These are phyloP conservation scores for Diaporthe sp. DNA, from an alignment of 2,329 filamentous ascomycete genomes.

Conservation along the genomic window DNA sequence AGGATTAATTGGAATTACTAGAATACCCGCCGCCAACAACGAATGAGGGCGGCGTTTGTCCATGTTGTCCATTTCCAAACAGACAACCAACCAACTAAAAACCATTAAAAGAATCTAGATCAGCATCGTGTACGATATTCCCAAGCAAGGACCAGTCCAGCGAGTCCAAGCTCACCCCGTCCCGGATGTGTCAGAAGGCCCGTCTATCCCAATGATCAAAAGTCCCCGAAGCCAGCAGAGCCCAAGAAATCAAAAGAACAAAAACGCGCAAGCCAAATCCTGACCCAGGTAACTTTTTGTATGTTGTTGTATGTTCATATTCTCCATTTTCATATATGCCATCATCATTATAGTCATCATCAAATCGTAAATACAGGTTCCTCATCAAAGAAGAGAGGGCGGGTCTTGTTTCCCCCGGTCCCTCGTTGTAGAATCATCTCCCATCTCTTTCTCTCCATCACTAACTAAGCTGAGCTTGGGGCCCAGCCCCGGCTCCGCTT, in stretches of 20 bases:
- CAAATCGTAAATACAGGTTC: constrained; percentile 27
- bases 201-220: constrained; percentile 6
- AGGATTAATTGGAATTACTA: constrained; percentile 28
- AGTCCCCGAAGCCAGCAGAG: constrained; percentile 24
- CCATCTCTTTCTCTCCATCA: neutral
- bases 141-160: constrained; percentile 27
- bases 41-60: neutral
- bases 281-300: neutral
- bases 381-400: constrained; percentile 3
- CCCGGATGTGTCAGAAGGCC: neutral
- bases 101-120: constrained; percentile 7
- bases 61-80: neutral
- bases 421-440: constrained; percentile 2
- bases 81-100: neutral
- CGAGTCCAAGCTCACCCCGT: constrained; percentile 21
- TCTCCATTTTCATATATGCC: constrained; percentile 22
- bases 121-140: neutral
- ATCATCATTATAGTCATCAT: constrained; percentile 30
- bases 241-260: neutral
- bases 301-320: constrained; percentile 26
- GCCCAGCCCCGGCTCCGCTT: constrained; percentile 25
- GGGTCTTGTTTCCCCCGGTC: neutral
- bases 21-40: neutral
- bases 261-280: neutral
- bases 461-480: neutral